A percentile compares a stretch with the other conserved stretches of the same genome.
phyloP scores from a whole-genome alignment of 768 basidiomycete genomes.

The Boletus subparvulus region DNA sequence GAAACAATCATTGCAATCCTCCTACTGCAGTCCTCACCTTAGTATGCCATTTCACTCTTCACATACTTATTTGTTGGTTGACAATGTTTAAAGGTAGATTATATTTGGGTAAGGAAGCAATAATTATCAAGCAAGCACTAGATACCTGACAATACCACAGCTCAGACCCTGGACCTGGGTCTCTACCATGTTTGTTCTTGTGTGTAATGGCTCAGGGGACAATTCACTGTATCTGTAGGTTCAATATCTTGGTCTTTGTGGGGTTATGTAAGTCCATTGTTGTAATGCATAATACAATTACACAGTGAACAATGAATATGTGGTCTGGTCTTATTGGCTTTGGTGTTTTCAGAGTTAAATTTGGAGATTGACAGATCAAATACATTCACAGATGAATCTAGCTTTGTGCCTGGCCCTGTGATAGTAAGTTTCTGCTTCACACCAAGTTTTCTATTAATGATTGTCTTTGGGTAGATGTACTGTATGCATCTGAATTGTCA shows the following conservation, averaged over 20 bases:
- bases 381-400: neutral
- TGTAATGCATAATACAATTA: neutral
- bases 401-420: neutral
- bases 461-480: neutral
- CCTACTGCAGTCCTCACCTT: conserved; percentile 4
- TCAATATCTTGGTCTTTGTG: neutral
- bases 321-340: neutral
- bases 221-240: neutral
- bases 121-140: neutral
- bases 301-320: neutral
- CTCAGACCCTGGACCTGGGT: neutral
- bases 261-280: neutral
- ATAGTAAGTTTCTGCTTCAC: neutral
- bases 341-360: too few relatives aligned
- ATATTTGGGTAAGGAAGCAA: conserved; percentile 3
- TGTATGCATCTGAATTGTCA: neutral
- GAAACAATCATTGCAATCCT: neutral
- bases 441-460: neutral
- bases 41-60: neutral
- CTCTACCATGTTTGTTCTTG: conserved; percentile 1
- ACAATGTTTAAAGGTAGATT: neutral
- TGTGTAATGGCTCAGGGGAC: neutral
- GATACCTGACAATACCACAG: neutral
- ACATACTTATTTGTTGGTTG: neutral
- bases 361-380: neutral